These are phyloP conservation scores for Beta lomatogona DNA, from an alignment of 179 eudicot genomes.

Conservation along the genomic window DNA sequence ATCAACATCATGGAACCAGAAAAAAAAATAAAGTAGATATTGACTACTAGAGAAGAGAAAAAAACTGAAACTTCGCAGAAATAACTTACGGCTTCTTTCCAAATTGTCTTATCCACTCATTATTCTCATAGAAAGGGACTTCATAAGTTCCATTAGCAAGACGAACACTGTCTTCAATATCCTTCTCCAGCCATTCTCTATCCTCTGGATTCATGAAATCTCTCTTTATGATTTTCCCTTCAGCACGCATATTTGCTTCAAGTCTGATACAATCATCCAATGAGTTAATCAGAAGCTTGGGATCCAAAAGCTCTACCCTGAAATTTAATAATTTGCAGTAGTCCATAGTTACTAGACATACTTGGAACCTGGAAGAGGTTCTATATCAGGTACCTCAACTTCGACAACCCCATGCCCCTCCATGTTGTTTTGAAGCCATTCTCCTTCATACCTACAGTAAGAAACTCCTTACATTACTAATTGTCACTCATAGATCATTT, in stretches of 20 bases:
- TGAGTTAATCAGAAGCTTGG: slow-evolving; percentile 9
- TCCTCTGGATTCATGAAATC: slow-evolving; percentile 84
- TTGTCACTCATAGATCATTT: background rate
- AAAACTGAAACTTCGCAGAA: slow-evolving; percentile 9
- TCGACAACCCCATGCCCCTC: slow-evolving; percentile 95
- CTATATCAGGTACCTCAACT: slow-evolving; percentile 78
- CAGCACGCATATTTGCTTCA: slow-evolving; percentile 84
- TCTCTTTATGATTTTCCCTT: slow-evolving; percentile 76
- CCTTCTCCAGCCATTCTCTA: slow-evolving; percentile 86
- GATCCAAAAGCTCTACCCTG: slow-evolving; percentile 15
- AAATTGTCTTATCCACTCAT: slow-evolving; percentile 63
- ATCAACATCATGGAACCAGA: background rate
- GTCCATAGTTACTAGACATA: slow-evolving; percentile 35
- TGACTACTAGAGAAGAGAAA: background rate
- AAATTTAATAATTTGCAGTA: background rate
- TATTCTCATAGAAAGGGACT: slow-evolving; percentile 77
- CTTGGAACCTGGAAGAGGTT: slow-evolving; percentile 93
- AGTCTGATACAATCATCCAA: slow-evolving; percentile 59
- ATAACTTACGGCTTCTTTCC: slow-evolving; percentile 77
- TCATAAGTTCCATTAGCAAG: slow-evolving; percentile 53
- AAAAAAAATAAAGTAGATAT: background rate
- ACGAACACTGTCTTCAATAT: slow-evolving; percentile 73
- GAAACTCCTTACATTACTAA: background rate
- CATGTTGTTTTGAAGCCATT: slow-evolving; percentile 85
- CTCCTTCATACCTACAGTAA: slow-evolving; percentile 78